These are phyloP conservation scores for Talaromyces sp. DNA, from an alignment of 2,329 filamentous ascomycete genomes.

Conservation along the genomic window DNA sequence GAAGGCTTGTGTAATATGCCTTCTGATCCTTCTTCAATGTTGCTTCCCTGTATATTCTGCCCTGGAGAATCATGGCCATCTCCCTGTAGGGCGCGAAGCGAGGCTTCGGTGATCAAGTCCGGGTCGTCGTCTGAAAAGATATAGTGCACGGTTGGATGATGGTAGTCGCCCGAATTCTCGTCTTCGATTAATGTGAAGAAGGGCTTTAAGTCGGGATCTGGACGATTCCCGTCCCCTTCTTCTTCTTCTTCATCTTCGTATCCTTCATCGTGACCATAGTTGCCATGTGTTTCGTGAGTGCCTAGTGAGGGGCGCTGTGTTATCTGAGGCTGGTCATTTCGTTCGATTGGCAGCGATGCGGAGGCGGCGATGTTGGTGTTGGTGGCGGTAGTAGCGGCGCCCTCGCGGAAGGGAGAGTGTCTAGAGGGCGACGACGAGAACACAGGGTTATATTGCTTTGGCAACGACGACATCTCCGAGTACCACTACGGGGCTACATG, in stretches of 20 bases:
- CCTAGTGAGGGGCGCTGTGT: not conserved
- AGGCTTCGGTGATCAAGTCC: constrained; percentile 66
- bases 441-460: constrained; percentile 20
- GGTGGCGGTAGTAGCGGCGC: not conserved
- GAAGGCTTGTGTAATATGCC: constrained; percentile 11
- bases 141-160: constrained; percentile 86
- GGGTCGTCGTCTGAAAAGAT: constrained; percentile 90
- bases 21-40: constrained; percentile 5
- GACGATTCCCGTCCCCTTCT: not conserved
- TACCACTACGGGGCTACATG: constrained; percentile 25
- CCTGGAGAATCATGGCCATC: constrained; percentile 18
- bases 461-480: constrained; percentile 33
- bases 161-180: constrained; percentile 63
- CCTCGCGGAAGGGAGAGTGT: constrained; percentile 14
- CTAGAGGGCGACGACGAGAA: constrained; percentile 27
- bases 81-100: constrained; percentile 51
- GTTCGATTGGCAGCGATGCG: constrained; percentile 9
- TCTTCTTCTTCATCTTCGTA: not conserved
- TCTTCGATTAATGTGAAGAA: constrained; percentile 86
- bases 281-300: not conserved
- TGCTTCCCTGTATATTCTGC: constrained; percentile 1
- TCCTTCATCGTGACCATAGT: not conserved
- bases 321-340: not conserved
- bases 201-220: constrained; percentile 59
- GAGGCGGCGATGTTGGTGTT: constrained; percentile 4